Evolutionary conservation across 2,329 filamentous ascomycete genomes (phyloP).

Genomic region (Fusarium ambrosium): DNA sequence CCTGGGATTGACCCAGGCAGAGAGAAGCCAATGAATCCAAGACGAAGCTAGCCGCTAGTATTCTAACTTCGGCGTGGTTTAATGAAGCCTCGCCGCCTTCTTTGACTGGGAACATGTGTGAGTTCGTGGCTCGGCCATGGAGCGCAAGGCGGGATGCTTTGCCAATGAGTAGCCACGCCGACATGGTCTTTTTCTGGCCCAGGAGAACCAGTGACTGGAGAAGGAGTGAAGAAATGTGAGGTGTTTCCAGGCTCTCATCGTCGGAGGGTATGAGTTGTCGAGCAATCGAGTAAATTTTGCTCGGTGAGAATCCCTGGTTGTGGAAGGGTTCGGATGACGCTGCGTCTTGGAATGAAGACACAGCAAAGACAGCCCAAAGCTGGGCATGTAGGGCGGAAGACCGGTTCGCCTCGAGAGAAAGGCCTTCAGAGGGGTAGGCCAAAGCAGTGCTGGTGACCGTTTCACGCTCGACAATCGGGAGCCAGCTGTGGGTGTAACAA

Average conservation of each 20-base stretch:
- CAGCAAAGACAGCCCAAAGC: slow-evolving; percentile 71
- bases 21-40: slow-evolving; percentile 71
- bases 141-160: slow-evolving; percentile 67
- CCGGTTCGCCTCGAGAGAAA: slow-evolving; percentile 47
- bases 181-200: slow-evolving; percentile 66
- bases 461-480: slow-evolving; percentile 79
- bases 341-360: slow-evolving; percentile 68
- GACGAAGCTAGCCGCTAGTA: slow-evolving; percentile 69
- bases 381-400: slow-evolving; percentile 63
- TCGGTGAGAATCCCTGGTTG: slow-evolving; percentile 19
- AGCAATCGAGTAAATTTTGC: slow-evolving; percentile 65
- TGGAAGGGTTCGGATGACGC: slow-evolving; percentile 33
- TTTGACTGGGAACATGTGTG: slow-evolving; percentile 40
- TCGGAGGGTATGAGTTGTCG: slow-evolving; percentile 63
- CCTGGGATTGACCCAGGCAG: slow-evolving; percentile 57
- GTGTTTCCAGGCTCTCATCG: slow-evolving; percentile 62
- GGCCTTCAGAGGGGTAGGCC: slow-evolving; percentile 56
- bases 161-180: slow-evolving; percentile 75
- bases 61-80: slow-evolving; percentile 37
- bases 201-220: slow-evolving; percentile 74
- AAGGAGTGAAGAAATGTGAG: slow-evolving; percentile 56
- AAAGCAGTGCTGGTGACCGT: slow-evolving; percentile 65
- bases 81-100: slow-evolving; percentile 24
- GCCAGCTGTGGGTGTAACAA: slow-evolving; percentile 81
- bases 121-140: slow-evolving; percentile 39